Conservation (phyloP, 371 early-diverging fungal species). For the Apophysomyces elegans region DNA sequence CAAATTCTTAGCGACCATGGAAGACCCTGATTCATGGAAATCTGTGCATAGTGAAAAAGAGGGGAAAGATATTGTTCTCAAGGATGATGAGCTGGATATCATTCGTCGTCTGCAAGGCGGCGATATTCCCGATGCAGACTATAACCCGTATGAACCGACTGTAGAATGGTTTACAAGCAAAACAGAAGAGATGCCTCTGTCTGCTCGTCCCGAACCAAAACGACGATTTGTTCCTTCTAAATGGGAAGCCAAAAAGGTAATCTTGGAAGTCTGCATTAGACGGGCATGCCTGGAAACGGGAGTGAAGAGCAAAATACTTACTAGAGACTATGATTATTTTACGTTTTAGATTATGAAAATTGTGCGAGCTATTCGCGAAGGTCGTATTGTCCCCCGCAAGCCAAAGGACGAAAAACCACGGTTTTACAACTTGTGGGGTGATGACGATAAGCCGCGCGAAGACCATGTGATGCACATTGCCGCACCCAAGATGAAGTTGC, state of each 20-base stretch:
- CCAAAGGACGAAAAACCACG: conserved; percentile 65
- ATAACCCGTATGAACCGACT: conserved; percentile 89
- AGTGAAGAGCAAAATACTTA: no score
- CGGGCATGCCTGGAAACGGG: no score
- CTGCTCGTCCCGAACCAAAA: conserved; percentile 92
- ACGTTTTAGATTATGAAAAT: conserved; percentile 83
- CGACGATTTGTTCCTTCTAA: conserved; percentile 94
- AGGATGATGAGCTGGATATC: conserved; percentile 89
- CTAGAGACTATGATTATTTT: no score
- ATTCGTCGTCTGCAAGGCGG: conserved; percentile 85
- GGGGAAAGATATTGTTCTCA: conserved; percentile 81
- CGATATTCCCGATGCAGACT: conserved; percentile 80
- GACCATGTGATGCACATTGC: conserved; percentile 82
- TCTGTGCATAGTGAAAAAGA: conserved; percentile 83
- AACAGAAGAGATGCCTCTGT: conserved; percentile 78
- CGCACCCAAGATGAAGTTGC: conserved; percentile 90
- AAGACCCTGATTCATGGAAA: conserved; percentile 92
- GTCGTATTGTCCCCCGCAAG: conserved; percentile 77
- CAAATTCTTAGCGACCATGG: conserved; percentile 88
- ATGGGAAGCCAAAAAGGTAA: conserved; percentile 83
- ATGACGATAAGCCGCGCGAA: conserved; percentile 64
- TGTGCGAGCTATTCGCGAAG: conserved; percentile 91
- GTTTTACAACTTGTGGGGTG: conserved; percentile 89
- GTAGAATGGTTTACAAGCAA: conserved; percentile 94
- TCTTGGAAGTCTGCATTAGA: no score